A percentile compares a stretch with the other conserved stretches of the same genome.
Evolutionary conservation across 129 eudicot species (phyloP).

Genomic region (Tagetes patula): DNA sequence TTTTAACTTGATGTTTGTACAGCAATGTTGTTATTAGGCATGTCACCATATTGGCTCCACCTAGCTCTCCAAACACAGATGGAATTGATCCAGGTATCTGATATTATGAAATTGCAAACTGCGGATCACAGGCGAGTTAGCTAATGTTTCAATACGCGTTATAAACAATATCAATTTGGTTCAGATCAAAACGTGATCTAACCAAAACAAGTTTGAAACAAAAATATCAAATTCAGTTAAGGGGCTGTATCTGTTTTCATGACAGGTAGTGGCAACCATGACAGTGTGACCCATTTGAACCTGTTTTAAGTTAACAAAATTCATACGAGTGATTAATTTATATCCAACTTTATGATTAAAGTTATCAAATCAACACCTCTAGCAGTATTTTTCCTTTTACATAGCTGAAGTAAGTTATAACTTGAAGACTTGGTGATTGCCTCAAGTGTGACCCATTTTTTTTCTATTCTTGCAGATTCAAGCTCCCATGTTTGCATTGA

Average conservation of each 20-base stretch:
- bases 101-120: neutral
- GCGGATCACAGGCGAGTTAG: neutral
- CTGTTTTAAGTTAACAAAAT: neutral
- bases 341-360: too few relatives aligned
- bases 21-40: conserved; percentile 70
- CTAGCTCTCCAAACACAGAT: conserved; percentile 59
- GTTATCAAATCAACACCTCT: neutral
- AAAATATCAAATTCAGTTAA: neutral
- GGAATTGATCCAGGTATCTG: conserved; percentile 82
- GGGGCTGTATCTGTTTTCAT: neutral
- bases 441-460: neutral
- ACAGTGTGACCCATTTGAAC: neutral
- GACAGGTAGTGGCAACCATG: too few relatives aligned
- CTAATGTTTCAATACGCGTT: neutral
- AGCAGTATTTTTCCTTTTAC: neutral
- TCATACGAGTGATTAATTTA: neutral
- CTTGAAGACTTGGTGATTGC: neutral
- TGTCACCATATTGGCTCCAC: conserved; percentile 63
- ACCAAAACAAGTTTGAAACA: neutral
- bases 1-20: conserved; percentile 25
- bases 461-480: conserved; percentile 54
- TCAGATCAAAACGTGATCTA: neutral
- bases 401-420: neutral
- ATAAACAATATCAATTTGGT: neutral
- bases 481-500: conserved; percentile 80